Percentiles rank a stretch among this genome's conserved stretches.
Conservation (phyloP, 2,329 filamentous ascomycete species). For the Fusarium falciforme region DNA sequence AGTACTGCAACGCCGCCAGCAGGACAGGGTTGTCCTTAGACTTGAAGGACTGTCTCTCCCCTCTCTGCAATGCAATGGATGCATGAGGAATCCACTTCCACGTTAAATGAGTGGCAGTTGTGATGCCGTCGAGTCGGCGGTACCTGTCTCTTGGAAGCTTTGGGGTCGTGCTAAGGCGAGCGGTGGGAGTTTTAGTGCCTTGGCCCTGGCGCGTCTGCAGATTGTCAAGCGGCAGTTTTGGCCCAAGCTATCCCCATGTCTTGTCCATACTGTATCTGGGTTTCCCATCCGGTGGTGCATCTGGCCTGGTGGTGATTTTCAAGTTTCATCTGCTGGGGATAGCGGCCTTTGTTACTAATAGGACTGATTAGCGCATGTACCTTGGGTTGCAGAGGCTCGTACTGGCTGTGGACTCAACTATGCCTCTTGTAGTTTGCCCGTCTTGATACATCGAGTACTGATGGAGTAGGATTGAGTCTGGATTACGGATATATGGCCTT, state of each 20-base stretch:
- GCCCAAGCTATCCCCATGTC: constrained; percentile 14
- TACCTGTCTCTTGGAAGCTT: constrained; percentile 8
- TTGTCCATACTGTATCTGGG: constrained; percentile 12
- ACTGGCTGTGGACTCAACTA: neutral
- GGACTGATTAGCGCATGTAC: neutral
- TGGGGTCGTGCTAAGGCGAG: constrained; percentile 11
- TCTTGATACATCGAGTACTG: neutral
- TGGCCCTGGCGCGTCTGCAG: constrained; percentile 17
- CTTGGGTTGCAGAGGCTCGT: neutral
- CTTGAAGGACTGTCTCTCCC: neutral
- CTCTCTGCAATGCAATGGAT: neutral
- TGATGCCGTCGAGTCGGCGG: neutral
- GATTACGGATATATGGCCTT: neutral
- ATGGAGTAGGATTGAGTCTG: neutral
- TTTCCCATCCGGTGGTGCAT: neutral
- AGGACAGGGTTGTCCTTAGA: constrained; percentile 3
- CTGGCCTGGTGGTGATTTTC: neutral
- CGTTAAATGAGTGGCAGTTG: constrained; percentile 12
- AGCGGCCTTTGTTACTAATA: neutral
- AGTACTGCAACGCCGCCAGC: constrained; percentile 14
- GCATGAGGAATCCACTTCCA: constrained; percentile 2
- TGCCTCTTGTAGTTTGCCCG: neutral
- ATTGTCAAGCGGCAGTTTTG: constrained; percentile 15
- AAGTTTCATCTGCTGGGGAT: constrained; percentile 3
- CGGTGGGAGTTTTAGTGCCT: constrained; percentile 21